Evolutionary conservation across 768 basidiomycete genomes (phyloP).

Genomic region (Lactarius hatsudake): DNA sequence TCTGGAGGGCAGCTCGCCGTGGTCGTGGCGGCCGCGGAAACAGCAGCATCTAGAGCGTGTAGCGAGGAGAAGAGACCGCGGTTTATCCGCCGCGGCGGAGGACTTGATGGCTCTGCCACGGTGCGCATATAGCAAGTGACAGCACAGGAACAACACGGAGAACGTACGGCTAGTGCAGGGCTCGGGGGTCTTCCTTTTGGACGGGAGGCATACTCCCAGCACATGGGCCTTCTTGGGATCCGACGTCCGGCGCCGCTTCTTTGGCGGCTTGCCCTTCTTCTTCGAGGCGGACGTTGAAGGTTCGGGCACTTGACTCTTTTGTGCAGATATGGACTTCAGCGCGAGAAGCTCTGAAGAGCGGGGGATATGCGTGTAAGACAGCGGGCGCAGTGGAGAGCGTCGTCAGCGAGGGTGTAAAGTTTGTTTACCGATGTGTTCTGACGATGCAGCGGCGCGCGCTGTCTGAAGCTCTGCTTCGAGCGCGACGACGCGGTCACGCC

Average conservation of each 20-base stretch:
- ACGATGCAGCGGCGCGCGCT: not conserved
- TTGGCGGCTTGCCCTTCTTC: not conserved
- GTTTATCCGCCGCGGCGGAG: not conserved
- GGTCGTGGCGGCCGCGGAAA: not conserved
- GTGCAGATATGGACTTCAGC: not conserved
- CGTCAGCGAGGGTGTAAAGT: not conserved
- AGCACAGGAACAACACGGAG: not conserved
- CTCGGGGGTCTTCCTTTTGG: not conserved
- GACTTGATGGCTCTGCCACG: not conserved
- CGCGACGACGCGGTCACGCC: slow-evolving; percentile 17
- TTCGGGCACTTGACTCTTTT: not conserved
- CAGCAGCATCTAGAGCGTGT: slow-evolving; percentile 2
- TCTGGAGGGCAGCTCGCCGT: not conserved
- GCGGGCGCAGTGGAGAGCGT: not conserved
- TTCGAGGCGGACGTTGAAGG: not conserved
- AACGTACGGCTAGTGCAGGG: not conserved
- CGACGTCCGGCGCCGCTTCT: not conserved
- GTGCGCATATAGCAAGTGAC: slow-evolving; percentile 4
- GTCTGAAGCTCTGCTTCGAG: slow-evolving; percentile 15
- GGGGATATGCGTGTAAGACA: not conserved
- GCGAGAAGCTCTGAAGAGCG: not conserved
- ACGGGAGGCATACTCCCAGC: not conserved
- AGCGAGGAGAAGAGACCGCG: slow-evolving; percentile 19
- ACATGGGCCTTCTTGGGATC: not conserved
- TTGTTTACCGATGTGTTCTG: slow-evolving; percentile 9